Evolutionary conservation across 768 basidiomycete species (phyloP), one percentile per base, ranked within the genome.

Genomic region (Lactarius tabidus): DNA sequence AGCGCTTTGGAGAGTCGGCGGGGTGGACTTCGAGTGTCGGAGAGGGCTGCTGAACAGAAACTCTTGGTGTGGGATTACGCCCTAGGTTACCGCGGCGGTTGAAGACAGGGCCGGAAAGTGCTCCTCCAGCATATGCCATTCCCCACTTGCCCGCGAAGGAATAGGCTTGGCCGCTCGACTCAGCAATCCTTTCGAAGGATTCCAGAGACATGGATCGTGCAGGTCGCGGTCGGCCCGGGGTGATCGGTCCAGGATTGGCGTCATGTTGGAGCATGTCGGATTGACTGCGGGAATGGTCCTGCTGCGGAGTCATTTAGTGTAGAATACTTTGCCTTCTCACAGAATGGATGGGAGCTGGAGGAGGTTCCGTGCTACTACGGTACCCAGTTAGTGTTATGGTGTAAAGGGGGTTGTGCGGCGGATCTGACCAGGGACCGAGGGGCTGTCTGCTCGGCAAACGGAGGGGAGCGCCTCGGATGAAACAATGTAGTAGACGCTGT

Each of bases 401-500:
- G 59, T 57, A 39, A 65, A 65, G 38, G 68, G 67, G n/a, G 65
- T 59, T n/a, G 59, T 61, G 33, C 60, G 62, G 29, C 65, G 68
- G 57, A 66, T 60, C 53, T 66, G 55, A 53, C 62, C 57, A 7
- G 65, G 36, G 58, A 59, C 38, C 62, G 53, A 7, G 65, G 36
- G 58, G 55, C 38, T 14, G 67, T 66, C 52, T 66, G 64, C 26
- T 65, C 57, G 17, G 60, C 54, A 26, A 66, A 55, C 14, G 68
- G 66, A 55, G 68, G 65, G 12, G 68, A 56, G 20, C 62, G 62
- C 43, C 63, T 62, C 57, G 59, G 59, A 33, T 69, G 62, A 56
- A 69, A 69, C 14, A 66, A 69, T 9, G 66, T 53, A 20, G 59
- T 53, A 29, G 68, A 67, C 6, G 65, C 62, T 15, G 68, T 67